Conservation (phyloP, 1,139 yeast genomes). For the Casaregolazyma suthepensis region DNA sequence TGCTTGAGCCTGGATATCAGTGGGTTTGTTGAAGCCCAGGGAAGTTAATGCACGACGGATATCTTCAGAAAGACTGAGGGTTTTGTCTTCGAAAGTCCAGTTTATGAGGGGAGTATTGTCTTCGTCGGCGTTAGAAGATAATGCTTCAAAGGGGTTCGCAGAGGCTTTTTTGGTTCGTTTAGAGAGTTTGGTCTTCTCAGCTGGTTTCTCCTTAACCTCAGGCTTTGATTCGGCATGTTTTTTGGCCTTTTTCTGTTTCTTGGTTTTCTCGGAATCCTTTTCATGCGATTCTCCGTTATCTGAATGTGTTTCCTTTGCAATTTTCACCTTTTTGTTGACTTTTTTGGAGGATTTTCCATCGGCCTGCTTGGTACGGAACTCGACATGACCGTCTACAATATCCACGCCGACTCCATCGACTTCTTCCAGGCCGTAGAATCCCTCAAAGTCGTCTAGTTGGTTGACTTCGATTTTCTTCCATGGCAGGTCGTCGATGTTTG, state of each 20-base stretch:
- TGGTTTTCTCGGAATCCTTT: conserved; percentile 16
- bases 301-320: conserved; percentile 9
- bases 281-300: conserved; percentile 16
- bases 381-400: conserved; percentile 38
- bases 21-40: conserved; percentile 63
- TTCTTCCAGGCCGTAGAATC: conserved; percentile 89
- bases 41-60: conserved; percentile 54
- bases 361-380: conserved; percentile 18
- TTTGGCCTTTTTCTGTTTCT: conserved; percentile 13
- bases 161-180: conserved; percentile 24
- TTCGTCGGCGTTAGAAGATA: conserved; percentile 18
- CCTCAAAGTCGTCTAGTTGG: conserved; percentile 79
- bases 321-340: conserved; percentile 19
- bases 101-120: conserved; percentile 22
- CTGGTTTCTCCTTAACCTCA: conserved; percentile 8
- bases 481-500: conserved; percentile 25
- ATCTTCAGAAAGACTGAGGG: conserved; percentile 41
- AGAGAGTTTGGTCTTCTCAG: conserved; percentile 18
- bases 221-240: conserved; percentile 5
- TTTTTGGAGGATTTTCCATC: conserved; percentile 22
- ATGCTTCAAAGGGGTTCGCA: conserved; percentile 21
- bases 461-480: conserved; percentile 85
- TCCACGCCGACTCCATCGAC: conserved; percentile 84
- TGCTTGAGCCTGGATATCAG: conserved; percentile 73
- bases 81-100: conserved; percentile 24